phyloP scores from a whole-genome alignment of 768 basidiomycete species.

The Suillus subaureus region DNA sequence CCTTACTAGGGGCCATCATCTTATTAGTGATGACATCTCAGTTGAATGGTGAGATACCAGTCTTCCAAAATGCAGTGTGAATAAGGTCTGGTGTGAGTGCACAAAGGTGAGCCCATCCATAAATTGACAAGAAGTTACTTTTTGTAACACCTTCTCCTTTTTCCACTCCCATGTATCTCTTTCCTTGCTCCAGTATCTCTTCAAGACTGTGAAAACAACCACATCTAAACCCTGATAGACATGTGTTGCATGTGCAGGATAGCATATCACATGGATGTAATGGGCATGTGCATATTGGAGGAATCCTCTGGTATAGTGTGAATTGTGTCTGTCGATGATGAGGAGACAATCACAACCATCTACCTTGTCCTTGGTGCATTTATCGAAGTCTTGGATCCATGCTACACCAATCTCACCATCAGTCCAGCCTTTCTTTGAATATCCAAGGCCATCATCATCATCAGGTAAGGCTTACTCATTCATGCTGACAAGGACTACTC shows the following conservation, averaged over 20 bases:
- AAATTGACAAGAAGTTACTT: too few species aligned
- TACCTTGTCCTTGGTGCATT: slow-evolving; percentile 35
- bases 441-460: slow-evolving; percentile 13
- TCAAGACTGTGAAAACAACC: slow-evolving; percentile 36
- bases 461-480: slow-evolving; percentile 1
- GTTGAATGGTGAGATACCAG: slow-evolving; percentile 30
- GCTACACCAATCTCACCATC: slow-evolving; percentile 27
- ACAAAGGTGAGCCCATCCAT: too few species aligned
- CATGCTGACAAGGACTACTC: slow-evolving; percentile 22
- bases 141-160: too few species aligned
- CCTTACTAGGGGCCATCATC: slow-evolving; percentile 15
- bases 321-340: slow-evolving; percentile 49
- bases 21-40: not conserved
- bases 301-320: slow-evolving; percentile 41
- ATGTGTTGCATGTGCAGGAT: slow-evolving; percentile 33
- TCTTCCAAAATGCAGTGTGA: slow-evolving; percentile 27
- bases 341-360: slow-evolving; percentile 33
- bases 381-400: slow-evolving; percentile 37
- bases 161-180: slow-evolving; percentile 6
- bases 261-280: slow-evolving; percentile 45
- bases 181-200: slow-evolving; percentile 29
- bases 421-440: slow-evolving; percentile 31
- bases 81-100: slow-evolving; percentile 14
- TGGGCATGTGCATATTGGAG: slow-evolving; percentile 39
- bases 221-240: slow-evolving; percentile 47